These are phyloP conservation scores for Trypanosoma lewisi DNA, from an alignment of 208 protist genomes.

Conservation along the genomic window DNA sequence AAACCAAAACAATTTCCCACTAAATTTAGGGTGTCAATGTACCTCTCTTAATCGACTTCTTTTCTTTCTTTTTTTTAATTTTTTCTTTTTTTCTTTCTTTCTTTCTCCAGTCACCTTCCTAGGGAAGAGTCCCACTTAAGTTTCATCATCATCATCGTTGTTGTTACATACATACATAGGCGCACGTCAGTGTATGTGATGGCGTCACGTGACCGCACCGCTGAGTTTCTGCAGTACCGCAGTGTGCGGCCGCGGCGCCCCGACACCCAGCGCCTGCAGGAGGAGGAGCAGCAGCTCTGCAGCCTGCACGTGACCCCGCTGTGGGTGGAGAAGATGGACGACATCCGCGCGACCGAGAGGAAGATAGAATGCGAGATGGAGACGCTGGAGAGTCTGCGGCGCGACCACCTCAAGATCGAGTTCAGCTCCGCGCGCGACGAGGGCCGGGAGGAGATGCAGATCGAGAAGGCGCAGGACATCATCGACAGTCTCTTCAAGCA, in stretches of 20 bases:
- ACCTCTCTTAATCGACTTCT: too few species aligned
- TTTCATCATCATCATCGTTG: not conserved
- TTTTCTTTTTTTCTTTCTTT: too few species aligned
- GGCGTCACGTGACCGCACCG: slow-evolving; percentile 85
- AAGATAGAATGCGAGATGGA: slow-evolving; percentile 76
- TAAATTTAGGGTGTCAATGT: too few species aligned
- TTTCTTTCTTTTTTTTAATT: too few species aligned
- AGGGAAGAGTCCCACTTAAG: too few species aligned
- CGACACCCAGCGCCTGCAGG: slow-evolving; percentile 73
- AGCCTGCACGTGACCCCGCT: slow-evolving; percentile 67
- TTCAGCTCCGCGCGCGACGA: slow-evolving; percentile 87
- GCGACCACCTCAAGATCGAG: slow-evolving; percentile 85
- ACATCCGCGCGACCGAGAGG: slow-evolving; percentile 62
- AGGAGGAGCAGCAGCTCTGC: slow-evolving; percentile 50
- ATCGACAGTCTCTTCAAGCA: slow-evolving; percentile 90
- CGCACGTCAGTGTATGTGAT: slow-evolving; percentile 32
- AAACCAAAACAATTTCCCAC: too few species aligned
- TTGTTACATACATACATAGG: not conserved
- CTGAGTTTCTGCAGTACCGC: slow-evolving; percentile 86
- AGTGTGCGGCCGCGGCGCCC: slow-evolving; percentile 51
- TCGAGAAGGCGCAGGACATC: slow-evolving; percentile 70
- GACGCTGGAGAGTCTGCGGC: slow-evolving; percentile 67
- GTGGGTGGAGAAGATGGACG: slow-evolving; percentile 85
- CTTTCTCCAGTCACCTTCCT: too few species aligned
- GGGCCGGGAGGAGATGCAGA: slow-evolving; percentile 70